Percentiles rank a stretch among this genome's conserved stretches.
phyloP scores from a whole-genome alignment of 108 stramenopile genomes.

The Bacterosira constricta region DNA sequence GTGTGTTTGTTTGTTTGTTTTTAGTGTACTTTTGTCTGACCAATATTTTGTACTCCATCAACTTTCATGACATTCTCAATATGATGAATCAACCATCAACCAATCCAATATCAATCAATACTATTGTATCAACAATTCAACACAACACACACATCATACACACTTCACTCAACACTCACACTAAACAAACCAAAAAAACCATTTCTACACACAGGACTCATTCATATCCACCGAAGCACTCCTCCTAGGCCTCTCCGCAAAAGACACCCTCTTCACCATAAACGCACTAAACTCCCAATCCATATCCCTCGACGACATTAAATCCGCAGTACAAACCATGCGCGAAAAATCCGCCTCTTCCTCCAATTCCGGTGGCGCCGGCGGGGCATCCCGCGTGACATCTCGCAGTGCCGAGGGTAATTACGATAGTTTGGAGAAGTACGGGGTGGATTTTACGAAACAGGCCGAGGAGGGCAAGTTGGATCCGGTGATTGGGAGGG shows the following conservation, averaged over 20 bases:
- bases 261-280: slow-evolving; percentile 67
- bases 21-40: no score
- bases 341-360: slow-evolving; percentile 53
- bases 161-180: no score
- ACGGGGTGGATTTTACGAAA: slow-evolving; percentile 92
- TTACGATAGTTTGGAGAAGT: slow-evolving; percentile 93
- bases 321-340: slow-evolving; percentile 58
- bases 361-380: slow-evolving; percentile 14
- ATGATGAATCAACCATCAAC: background rate
- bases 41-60: background rate
- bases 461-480: slow-evolving; percentile 77
- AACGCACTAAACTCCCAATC: slow-evolving; percentile 61
- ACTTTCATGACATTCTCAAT: background rate
- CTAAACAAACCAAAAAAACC: no score
- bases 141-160: no score
- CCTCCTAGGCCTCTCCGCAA: slow-evolving; percentile 62
- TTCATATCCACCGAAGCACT: slow-evolving; percentile 83
- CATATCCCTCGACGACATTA: slow-evolving; percentile 58
- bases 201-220: slow-evolving; percentile 58
- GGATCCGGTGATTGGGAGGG: slow-evolving; percentile 98
- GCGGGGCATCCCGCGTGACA: slow-evolving; percentile 55
- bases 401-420: slow-evolving; percentile 82
- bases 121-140: background rate
- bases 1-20: no score
- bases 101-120: background rate